Evolutionary conservation across 1,284 basidiomycete species (phyloP), one percentile per base, ranked within the genome.

Genomic region (Exobasidium cylindrosporum): DNA sequence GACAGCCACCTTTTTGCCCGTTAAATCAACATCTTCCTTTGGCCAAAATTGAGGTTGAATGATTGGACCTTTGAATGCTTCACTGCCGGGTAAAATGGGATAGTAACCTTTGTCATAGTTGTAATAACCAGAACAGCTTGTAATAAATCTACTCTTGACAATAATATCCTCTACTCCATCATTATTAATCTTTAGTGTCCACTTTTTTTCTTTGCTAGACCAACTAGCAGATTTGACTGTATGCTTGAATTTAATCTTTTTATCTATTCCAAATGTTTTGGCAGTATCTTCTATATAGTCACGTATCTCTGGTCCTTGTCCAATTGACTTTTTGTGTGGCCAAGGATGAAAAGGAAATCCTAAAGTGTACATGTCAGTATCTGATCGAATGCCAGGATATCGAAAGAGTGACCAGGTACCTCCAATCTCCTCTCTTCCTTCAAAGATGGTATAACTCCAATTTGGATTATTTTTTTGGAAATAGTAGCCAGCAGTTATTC

Each of bases 401-500:
- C 69, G 63, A 68, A 73, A 73, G 13, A 74, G 63, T 55, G 68
- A 66, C 76, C 76, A 77, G 4, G 76, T 77, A 29, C 76, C 76
- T 31, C 73, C 72, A 45, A 76, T 57, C n/a, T 68, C 57, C 30
- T 60, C 7, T 17, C 17, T 40, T 40, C 35, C 17, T 17, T 40
- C 17, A 40, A 10, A 10, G 35, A 40, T 40, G 35, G 17, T 40
- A 40, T 17, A 40, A 17, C 35, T 10, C 35, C 10, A 40, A 40
- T 7, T 40, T 7, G 35, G 17, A 40, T 40, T 7, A 40, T 70
- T 61, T 24, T 67, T 68, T 29, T 69, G 64, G 50, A 65, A 55
- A 29, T 76, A 68, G 64, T 78, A 78, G 30, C 70, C 73, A 47
- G 74, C 72, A 57, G 77, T 74, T 65, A 78, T 77, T 53, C 76